phyloP scores from a whole-genome alignment of 1,284 basidiomycete genomes.

The Cystobasidiaceae sp. region DNA sequence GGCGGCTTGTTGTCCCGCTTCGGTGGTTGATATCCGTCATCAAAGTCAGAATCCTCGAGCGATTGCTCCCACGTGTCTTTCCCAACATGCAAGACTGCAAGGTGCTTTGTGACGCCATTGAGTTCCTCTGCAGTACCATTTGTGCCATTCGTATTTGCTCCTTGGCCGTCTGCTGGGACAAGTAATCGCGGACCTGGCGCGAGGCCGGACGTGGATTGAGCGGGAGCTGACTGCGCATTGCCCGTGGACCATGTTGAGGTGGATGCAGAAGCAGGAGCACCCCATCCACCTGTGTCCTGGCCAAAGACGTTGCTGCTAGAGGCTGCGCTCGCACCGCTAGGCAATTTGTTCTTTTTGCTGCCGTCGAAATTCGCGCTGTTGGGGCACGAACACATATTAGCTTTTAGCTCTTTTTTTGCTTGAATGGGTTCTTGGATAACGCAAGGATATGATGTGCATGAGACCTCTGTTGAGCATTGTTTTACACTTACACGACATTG shows the following conservation, averaged over 20 bases:
- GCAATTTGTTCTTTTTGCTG: no score
- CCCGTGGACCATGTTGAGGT: background rate
- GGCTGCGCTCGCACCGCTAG: no score
- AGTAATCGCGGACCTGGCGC: slow-evolving; percentile 10
- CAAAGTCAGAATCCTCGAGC: slow-evolving; percentile 22
- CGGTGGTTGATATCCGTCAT: slow-evolving; percentile 15
- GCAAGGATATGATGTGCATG: background rate
- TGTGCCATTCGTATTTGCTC: background rate
- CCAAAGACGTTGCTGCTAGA: no score
- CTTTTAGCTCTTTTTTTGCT: no score
- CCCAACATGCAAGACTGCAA: background rate
- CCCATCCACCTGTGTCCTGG: background rate
- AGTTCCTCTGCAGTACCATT: no score
- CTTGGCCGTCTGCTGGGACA: background rate
- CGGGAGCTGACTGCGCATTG: background rate
- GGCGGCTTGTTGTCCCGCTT: background rate
- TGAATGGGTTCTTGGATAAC: no score
- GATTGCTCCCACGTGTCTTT: slow-evolving; percentile 29
- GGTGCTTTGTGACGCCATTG: background rate
- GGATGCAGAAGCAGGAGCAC: background rate
- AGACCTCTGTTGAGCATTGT: background rate
- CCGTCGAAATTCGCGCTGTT: no score
- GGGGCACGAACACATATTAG: no score
- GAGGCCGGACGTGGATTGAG: background rate
- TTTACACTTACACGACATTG: background rate